A percentile compares a stretch with the other conserved stretches of the same genome.
Evolutionary conservation across 2,329 filamentous ascomycete species (phyloP).

Genomic region (Trichophyton benhamiae): DNA sequence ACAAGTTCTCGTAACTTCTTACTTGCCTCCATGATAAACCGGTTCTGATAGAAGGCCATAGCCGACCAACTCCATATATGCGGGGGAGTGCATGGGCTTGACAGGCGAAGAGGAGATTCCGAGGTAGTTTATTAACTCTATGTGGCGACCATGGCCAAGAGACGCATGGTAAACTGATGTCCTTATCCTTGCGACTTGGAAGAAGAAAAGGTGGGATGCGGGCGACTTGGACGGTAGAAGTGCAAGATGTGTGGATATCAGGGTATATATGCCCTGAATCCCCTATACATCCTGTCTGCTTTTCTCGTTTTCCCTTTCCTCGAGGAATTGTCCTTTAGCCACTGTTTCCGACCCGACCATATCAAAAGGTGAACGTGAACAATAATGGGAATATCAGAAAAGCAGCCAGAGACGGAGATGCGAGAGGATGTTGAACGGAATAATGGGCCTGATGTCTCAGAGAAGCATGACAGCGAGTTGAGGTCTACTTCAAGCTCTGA

Average conservation of each 20-base stretch:
- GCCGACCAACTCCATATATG: neutral
- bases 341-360: neutral
- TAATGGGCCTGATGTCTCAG: neutral
- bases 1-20: neutral
- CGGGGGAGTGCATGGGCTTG: neutral
- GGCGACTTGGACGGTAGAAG: neutral
- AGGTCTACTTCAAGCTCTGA: neutral
- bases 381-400: neutral
- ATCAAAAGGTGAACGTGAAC: neutral
- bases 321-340: neutral
- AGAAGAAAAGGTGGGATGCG: neutral
- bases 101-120: neutral
- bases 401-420: neutral
- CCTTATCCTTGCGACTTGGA: neutral
- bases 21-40: neutral
- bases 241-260: neutral
- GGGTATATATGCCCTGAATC: neutral
- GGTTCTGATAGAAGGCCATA: neutral
- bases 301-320: neutral
- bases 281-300: neutral
- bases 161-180: neutral
- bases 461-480: neutral
- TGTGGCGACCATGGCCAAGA: neutral
- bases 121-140: neutral
- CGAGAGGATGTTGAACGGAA: neutral